Conservation (phyloP, 2,329 filamentous ascomycete genomes). For the Beauveria sp. region DNA sequence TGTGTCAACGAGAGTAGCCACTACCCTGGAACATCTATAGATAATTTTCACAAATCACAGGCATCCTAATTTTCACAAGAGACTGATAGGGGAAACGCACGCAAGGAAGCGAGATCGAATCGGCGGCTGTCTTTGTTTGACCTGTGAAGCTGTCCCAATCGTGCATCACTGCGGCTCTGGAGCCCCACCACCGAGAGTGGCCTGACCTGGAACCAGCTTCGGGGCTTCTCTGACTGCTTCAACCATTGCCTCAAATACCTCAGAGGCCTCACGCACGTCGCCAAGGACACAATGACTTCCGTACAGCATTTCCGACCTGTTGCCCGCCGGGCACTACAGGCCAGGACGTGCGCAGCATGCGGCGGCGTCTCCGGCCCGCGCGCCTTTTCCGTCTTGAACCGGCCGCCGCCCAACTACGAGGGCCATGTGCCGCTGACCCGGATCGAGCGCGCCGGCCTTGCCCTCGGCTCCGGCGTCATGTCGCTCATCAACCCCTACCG, state of each 20-base stretch:
- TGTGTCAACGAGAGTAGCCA: too few relatives aligned
- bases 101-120: too few relatives aligned
- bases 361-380: constrained; percentile 17
- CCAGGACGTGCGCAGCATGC: constrained; percentile 19
- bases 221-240: not conserved
- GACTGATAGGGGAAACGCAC: too few relatives aligned
- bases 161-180: not conserved
- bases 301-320: not conserved
- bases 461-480: constrained; percentile 54
- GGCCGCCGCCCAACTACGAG: constrained; percentile 79
- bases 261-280: not conserved
- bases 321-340: constrained; percentile 11
- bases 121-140: not conserved
- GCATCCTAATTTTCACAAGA: too few relatives aligned
- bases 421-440: constrained; percentile 84
- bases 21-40: too few relatives aligned
- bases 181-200: constrained; percentile 1
- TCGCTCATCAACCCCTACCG: constrained; percentile 69
- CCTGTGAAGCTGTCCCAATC: not conserved
- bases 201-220: not conserved
- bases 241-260: not conserved
- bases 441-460: constrained; percentile 67
- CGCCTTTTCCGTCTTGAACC: constrained; percentile 72
- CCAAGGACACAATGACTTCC: constrained; percentile 1
- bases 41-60: too few relatives aligned